These are phyloP conservation scores for Monosporascus ibericus DNA, from an alignment of 2,329 filamentous ascomycete genomes.

Conservation along the genomic window DNA sequence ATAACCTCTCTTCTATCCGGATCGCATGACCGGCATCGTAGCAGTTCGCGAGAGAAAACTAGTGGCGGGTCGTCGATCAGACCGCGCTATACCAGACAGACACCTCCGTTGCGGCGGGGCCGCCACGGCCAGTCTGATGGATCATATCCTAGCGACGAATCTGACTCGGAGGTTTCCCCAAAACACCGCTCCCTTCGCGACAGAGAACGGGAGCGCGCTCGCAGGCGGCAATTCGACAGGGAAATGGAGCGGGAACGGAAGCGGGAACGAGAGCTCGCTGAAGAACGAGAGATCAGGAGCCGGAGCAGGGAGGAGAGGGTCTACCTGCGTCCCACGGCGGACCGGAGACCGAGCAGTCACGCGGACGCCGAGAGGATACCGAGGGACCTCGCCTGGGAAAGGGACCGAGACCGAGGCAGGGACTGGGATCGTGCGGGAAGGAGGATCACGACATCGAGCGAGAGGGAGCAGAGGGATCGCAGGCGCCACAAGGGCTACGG, in stretches of 20 bases:
- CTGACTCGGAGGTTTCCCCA: constrained; percentile 16
- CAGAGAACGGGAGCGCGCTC: constrained; percentile 19
- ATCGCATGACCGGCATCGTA: constrained; percentile 21
- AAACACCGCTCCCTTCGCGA: constrained; percentile 17
- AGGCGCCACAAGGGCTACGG: constrained; percentile 14
- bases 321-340: constrained; percentile 19
- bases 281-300: constrained; percentile 12
- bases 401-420: constrained; percentile 22
- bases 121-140: constrained; percentile 24
- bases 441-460: constrained; percentile 19
- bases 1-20: constrained; percentile 20
- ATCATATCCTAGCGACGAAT: constrained; percentile 22
- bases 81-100: constrained; percentile 7
- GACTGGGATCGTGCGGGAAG: constrained; percentile 13
- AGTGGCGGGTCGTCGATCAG: constrained; percentile 2
- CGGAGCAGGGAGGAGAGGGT: constrained; percentile 18
- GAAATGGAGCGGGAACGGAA: constrained; percentile 19
- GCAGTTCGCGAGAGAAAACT: constrained; percentile 22
- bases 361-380: constrained; percentile 23
- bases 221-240: constrained; percentile 14
- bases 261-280: constrained; percentile 7
- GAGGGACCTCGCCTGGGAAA: constrained; percentile 17
- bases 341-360: constrained; percentile 25
- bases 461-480: constrained; percentile 21
- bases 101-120: constrained; percentile 18